Conservation (phyloP, 169 alveolate species). For the Plasmodium billcollinsi region DNA sequence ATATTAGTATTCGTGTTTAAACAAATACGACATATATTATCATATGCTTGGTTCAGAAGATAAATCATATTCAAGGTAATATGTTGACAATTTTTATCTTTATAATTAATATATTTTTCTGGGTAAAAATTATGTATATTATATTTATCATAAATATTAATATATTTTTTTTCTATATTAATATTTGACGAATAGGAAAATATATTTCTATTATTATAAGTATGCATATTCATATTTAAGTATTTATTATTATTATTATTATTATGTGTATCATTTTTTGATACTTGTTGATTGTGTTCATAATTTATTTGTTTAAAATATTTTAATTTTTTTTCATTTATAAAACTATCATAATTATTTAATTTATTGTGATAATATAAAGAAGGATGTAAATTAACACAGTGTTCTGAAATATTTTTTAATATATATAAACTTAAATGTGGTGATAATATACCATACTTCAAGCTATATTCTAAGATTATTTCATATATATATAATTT, state of each 20-base stretch:
- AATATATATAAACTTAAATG: slow-evolving; percentile 44
- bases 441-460: slow-evolving; percentile 51
- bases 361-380: slow-evolving; percentile 32
- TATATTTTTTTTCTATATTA: slow-evolving; percentile 2
- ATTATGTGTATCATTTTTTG: neutral
- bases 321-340: neutral
- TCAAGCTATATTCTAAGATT: slow-evolving; percentile 31
- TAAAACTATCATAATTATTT: neutral
- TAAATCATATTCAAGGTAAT: slow-evolving; percentile 28
- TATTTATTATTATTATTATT: too few relatives aligned
- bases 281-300: neutral
- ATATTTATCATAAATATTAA: slow-evolving; percentile 45
- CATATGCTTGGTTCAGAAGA: slow-evolving; percentile 49
- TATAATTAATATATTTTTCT: too few relatives aligned
- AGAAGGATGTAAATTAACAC: slow-evolving; percentile 30
- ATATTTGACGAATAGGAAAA: neutral
- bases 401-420: slow-evolving; percentile 19
- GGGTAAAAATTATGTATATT: slow-evolving; percentile 12
- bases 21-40: slow-evolving; percentile 39
- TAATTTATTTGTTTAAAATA: neutral
- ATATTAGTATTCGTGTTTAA: slow-evolving; percentile 48
- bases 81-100: neutral
- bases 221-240: too few relatives aligned
- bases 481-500: slow-evolving; percentile 52
- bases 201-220: too few relatives aligned